phyloP scores from a whole-genome alignment of 1,139 yeast genomes.

The Saccharomyces hybrid region DNA sequence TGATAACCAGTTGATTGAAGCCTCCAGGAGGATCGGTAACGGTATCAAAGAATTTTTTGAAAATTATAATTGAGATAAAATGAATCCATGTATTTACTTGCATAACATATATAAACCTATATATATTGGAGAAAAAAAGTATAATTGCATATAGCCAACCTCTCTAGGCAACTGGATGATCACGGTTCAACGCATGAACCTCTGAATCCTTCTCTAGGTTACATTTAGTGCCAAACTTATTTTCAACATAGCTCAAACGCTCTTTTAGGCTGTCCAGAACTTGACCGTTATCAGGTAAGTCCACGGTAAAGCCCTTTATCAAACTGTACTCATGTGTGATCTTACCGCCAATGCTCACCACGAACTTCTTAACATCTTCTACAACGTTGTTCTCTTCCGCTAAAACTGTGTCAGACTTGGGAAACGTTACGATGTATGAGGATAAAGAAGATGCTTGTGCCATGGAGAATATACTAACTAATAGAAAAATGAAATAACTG shows the following conservation, averaged over 20 bases:
- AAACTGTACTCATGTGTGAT: constrained; percentile 38
- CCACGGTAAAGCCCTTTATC: constrained; percentile 37
- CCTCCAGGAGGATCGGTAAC: constrained; percentile 40
- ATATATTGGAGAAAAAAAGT: background rate
- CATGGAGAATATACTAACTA: background rate
- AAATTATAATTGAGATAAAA: background rate
- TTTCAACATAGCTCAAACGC: constrained; percentile 22
- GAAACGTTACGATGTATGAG: background rate
- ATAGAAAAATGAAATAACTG: background rate
- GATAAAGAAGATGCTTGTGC: background rate
- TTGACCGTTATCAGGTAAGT: constrained; percentile 24
- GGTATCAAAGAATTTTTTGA: constrained; percentile 43
- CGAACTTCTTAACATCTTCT: constrained; percentile 15
- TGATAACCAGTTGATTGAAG: constrained; percentile 42
- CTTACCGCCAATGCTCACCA: constrained; percentile 33
- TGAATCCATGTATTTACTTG: background rate
- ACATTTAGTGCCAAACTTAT: constrained; percentile 12
- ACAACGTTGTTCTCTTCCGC: background rate
- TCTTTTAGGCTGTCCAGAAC: constrained; percentile 23
- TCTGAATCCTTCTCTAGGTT: constrained; percentile 18
- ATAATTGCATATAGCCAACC: background rate
- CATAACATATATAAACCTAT: background rate
- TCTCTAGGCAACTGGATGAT: background rate
- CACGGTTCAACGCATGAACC: constrained; percentile 14
- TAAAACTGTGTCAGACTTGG: background rate